Evolutionary conservation across 1,284 basidiomycete genomes (phyloP).

Genomic region (Sparassis latifolia): DNA sequence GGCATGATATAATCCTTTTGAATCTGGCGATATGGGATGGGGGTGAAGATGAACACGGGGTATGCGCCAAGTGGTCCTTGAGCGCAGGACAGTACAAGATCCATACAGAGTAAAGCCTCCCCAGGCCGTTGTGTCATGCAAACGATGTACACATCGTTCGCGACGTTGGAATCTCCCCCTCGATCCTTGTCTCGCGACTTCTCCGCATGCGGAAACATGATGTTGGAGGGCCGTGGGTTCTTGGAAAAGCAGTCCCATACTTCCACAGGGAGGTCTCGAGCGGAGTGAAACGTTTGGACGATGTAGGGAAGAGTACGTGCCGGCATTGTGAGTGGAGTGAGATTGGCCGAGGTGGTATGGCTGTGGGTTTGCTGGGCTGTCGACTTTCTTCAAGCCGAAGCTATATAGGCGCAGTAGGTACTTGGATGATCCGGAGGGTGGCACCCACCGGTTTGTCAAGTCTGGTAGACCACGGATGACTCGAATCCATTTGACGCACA

Average conservation of each 20-base stretch:
- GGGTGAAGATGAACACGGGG: slow-evolving; percentile 34
- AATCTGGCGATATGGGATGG: slow-evolving; percentile 16
- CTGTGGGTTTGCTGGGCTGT: no score
- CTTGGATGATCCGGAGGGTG: no score
- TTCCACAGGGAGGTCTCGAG: slow-evolving; percentile 23
- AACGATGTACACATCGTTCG: slow-evolving; percentile 43
- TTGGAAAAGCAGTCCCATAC: slow-evolving; percentile 35
- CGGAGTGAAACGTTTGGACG: slow-evolving; percentile 3
- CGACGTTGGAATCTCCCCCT: not conserved
- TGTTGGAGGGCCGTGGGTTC: slow-evolving; percentile 42
- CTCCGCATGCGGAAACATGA: slow-evolving; percentile 45
- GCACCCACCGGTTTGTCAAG: no score
- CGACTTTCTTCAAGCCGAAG: no score
- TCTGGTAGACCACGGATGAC: no score
- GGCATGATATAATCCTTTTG: slow-evolving; percentile 21
- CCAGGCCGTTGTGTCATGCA: slow-evolving; percentile 22
- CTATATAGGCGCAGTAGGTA: no score
- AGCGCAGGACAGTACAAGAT: slow-evolving; percentile 55
- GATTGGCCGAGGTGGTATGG: no score
- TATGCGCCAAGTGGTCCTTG: slow-evolving; percentile 46
- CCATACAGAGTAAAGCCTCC: slow-evolving; percentile 23
- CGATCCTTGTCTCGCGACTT: slow-evolving; percentile 16
- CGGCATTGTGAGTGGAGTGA: no score
- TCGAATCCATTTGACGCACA: no score
- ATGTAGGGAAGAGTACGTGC: no score